Evolutionary conservation across 2,329 filamentous ascomycete species (phyloP).

Genomic region (Monilinia polystroma): DNA sequence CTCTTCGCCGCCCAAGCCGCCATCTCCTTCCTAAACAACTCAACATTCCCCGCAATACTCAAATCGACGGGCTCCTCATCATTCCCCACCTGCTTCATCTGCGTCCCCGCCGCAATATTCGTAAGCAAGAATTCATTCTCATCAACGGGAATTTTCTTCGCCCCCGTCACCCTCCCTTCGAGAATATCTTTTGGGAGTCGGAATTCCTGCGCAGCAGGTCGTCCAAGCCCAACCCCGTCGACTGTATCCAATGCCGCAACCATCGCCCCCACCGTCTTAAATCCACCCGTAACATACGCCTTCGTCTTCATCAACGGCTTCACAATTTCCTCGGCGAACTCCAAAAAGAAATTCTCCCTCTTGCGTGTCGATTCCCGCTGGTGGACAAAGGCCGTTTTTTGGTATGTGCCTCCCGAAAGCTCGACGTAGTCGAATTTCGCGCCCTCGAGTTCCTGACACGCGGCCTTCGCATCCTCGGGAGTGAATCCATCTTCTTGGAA

Average conservation of each 20-base stretch:
- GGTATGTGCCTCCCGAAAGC: slow-evolving; percentile 62
- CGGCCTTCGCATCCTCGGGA: slow-evolving; percentile 55
- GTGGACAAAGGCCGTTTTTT: slow-evolving; percentile 46
- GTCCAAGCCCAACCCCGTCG: slow-evolving; percentile 51
- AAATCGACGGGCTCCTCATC: slow-evolving; percentile 54
- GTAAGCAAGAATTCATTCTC: slow-evolving; percentile 50
- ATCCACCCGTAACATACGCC: slow-evolving; percentile 58
- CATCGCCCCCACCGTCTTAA: slow-evolving; percentile 54
- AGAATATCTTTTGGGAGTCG: slow-evolving; percentile 45
- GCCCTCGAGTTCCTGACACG: slow-evolving; percentile 52
- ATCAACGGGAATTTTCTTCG: slow-evolving; percentile 49
- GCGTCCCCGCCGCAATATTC: slow-evolving; percentile 33
- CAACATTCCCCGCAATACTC: slow-evolving; percentile 47
- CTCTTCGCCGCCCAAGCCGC: slow-evolving; percentile 45
- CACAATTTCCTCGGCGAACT: slow-evolving; percentile 58
- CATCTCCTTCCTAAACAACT: slow-evolving; percentile 50
- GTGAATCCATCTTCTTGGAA: slow-evolving; percentile 55
- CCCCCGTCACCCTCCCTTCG: slow-evolving; percentile 47
- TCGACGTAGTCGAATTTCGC: slow-evolving; percentile 65
- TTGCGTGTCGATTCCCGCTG: slow-evolving; percentile 45
- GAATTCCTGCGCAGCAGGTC: slow-evolving; percentile 48
- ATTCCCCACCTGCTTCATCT: slow-evolving; percentile 48
- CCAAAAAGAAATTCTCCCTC: slow-evolving; percentile 67
- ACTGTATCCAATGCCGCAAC: slow-evolving; percentile 46
- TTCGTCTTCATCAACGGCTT: slow-evolving; percentile 47